Base-by-base conservation (phyloP, 2,329 filamentous ascomycete genomes). In the Akanthomyces lecanii region DNA sequence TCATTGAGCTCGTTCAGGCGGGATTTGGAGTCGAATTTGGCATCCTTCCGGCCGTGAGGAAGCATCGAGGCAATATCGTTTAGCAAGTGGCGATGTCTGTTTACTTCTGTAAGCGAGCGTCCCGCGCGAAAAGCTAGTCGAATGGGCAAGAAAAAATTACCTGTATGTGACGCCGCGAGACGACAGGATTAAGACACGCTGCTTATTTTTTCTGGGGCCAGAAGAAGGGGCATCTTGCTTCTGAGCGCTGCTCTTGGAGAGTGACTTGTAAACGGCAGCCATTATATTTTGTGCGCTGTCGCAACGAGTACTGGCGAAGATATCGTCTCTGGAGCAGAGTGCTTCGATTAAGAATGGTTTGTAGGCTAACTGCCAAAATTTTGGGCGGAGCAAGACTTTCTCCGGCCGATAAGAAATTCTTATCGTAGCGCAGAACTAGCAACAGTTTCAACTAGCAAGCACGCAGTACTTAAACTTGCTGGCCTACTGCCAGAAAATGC, bases 1-100 rank as follows among this genome's bases (percentile, higher is more conserved):
- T 93, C 91, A 78, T 95, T 95, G 58, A 96, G 85, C 73, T 90
- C 81, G 83, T 87, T 84, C 69, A 92, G 83, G 80, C 95, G 92
- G 44, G 91, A 93, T 79, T 98, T 98, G 60, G 92, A 95, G 76
- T 99, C 95, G 68, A 97, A 91, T 78, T 99, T 99, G 70, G 90
- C 92, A 75, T 99, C 95, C 79, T 96, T 97, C 72, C 92, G 88
- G 68, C 89, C 88, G 75, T 99, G 95, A 2, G 95, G 95, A 67
- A 99, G 87, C 76, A 99, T 87, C 36, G 89, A 84, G 63, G 92
- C 87, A 54, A 99, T 82, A 72, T 99, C 95, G 72, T 93, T 91
- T 66, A 99, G 84, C 50, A 99, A 82, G 78, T 99, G 95, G 50
- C 95, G 90, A 76, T 97, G 95, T 76, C 94, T 96, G 69, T 45